These are phyloP conservation scores for Enterospora canceri DNA, from an alignment of 371 early-diverging fungal genomes.

Conservation along the genomic window DNA sequence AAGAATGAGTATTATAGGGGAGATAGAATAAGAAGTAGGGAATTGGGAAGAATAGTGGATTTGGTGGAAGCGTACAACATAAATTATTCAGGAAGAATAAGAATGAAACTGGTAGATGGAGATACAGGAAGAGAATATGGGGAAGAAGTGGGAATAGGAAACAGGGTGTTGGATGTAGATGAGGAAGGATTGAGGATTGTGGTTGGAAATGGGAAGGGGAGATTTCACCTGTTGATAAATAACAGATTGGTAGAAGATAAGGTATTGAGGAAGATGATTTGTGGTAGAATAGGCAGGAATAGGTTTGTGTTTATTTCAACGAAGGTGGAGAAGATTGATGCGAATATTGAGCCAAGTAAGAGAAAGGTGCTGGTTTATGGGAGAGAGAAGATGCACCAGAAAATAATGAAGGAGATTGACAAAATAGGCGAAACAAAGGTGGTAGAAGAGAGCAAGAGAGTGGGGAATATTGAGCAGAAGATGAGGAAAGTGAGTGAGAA, in stretches of 20 bases:
- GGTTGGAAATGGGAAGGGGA: neutral
- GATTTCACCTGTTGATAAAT: conserved; percentile 77
- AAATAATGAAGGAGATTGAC: conserved; percentile 8
- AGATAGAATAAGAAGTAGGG: conserved; percentile 41
- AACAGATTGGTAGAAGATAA: conserved; percentile 68
- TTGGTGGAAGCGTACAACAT: conserved; percentile 39
- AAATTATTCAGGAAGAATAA: conserved; percentile 13
- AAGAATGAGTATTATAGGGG: conserved; percentile 52
- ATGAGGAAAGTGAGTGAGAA: too few relatives aligned
- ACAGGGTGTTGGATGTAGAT: neutral
- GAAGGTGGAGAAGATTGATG: conserved; percentile 72
- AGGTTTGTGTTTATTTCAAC: conserved; percentile 80
- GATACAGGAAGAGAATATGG: neutral
- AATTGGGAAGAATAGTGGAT: conserved; percentile 26
- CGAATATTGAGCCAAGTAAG: conserved; percentile 93
- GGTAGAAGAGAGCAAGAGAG: too few relatives aligned
- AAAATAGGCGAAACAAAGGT: neutral
- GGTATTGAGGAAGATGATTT: conserved; percentile 64
- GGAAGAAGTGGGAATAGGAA: neutral
- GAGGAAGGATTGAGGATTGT: neutral
- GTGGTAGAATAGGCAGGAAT: conserved; percentile 67
- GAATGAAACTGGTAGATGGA: neutral
- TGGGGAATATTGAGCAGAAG: too few relatives aligned
- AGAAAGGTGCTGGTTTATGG: conserved; percentile 75
- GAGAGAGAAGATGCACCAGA: conserved; percentile 62